phyloP scores from a whole-genome alignment of 306 rosid genomes.

The Rosa lucieae region DNA sequence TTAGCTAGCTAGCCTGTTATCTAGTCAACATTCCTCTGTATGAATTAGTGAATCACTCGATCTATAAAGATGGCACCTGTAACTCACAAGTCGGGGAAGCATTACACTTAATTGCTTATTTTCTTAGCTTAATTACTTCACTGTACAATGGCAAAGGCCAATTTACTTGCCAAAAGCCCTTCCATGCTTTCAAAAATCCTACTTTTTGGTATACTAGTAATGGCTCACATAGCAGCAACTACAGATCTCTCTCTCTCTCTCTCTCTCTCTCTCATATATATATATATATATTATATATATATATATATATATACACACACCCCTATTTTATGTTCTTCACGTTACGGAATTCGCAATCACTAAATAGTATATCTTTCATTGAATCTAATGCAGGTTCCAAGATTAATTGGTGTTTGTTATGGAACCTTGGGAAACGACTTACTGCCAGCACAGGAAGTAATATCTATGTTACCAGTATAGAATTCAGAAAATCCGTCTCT shows the following conservation, averaged over 20 bases:
- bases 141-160: not conserved
- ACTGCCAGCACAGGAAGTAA: conserved; percentile 42
- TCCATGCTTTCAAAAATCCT: conserved; percentile 7
- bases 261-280: not conserved
- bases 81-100: too few relatives aligned
- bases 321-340: too few relatives aligned
- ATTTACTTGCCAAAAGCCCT: not conserved
- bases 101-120: not conserved
- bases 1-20: too few relatives aligned
- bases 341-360: not conserved
- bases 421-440: conserved; percentile 43
- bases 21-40: too few relatives aligned
- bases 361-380: not conserved
- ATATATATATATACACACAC: too few relatives aligned
- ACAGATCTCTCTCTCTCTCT: conserved; percentile 12
- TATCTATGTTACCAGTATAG: conserved; percentile 30
- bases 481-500: conserved; percentile 42
- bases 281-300: too few relatives aligned
- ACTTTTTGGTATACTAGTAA: not conserved
- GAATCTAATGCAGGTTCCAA: conserved; percentile 33
- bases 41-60: too few relatives aligned
- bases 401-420: conserved; percentile 48
- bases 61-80: too few relatives aligned
- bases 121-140: not conserved
- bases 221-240: not conserved